Percentiles rank a stretch among this genome's conserved stretches.
Evolutionary conservation across 2,329 filamentous ascomycete genomes (phyloP).

Genomic region (Apiospora malaysiana): DNA sequence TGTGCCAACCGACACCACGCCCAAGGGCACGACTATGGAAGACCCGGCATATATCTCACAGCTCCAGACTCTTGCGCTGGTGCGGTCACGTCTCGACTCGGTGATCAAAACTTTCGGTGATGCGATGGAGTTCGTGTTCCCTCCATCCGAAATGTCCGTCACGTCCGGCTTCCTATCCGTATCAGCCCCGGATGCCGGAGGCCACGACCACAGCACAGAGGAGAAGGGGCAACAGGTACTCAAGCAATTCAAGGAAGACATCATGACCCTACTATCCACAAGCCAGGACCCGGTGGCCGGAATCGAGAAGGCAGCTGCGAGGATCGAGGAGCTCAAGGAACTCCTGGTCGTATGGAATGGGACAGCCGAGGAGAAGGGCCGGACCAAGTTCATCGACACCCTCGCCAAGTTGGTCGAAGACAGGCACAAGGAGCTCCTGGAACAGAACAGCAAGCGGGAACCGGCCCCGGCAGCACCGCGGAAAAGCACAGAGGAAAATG

Average conservation of each 20-base stretch:
- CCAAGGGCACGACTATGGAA: constrained; percentile 27
- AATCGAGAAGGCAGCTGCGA: constrained; percentile 73
- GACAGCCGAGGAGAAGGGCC: constrained; percentile 91
- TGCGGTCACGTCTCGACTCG: constrained; percentile 82
- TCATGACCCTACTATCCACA: constrained; percentile 67
- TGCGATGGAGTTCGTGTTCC: constrained; percentile 93
- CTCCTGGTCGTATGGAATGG: constrained; percentile 88
- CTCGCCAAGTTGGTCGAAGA: constrained; percentile 86
- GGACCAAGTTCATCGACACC: constrained; percentile 80
- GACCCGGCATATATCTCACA: constrained; percentile 73
- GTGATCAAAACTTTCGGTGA: constrained; percentile 93
- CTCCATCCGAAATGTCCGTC: constrained; percentile 84
- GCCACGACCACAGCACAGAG: constrained; percentile 70
- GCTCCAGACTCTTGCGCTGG: constrained; percentile 80
- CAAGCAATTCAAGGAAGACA: constrained; percentile 72
- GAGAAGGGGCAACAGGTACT: constrained; percentile 87
- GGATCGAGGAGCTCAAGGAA: constrained; percentile 79
- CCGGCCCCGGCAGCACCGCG: constrained; percentile 37
- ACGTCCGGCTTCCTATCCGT: constrained; percentile 88
- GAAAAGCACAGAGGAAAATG: constrained; percentile 40
- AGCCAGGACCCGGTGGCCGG: constrained; percentile 66
- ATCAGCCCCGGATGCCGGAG: constrained; percentile 79
- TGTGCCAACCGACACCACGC: constrained; percentile 27
- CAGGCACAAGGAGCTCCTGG: constrained; percentile 59
- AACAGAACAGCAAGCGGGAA: constrained; percentile 48